Evolutionary conservation across 352 stramenopile genomes (phyloP).

Genomic region (Phytophthora boehmeriae): DNA sequence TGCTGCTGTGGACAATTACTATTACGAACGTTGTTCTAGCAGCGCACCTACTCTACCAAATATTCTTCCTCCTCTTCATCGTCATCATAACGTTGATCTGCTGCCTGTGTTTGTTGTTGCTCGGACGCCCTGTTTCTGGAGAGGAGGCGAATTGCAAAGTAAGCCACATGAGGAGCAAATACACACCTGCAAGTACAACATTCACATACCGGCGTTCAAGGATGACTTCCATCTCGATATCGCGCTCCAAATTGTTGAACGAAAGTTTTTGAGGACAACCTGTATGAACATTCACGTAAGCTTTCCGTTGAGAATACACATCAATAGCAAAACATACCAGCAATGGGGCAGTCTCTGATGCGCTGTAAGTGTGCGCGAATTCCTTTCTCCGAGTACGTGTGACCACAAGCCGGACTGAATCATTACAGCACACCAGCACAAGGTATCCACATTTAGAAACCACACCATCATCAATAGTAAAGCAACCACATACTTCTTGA

Average conservation of each 20-base stretch:
- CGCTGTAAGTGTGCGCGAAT: conserved; percentile 75
- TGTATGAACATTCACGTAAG: conserved; percentile 22
- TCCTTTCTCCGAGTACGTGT: conserved; percentile 84
- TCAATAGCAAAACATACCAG: conserved; percentile 37
- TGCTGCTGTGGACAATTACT: too few relatives aligned
- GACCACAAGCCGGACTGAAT: conserved; percentile 65
- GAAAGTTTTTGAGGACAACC: conserved; percentile 72
- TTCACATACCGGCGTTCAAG: conserved; percentile 55
- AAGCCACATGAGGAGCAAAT: not conserved
- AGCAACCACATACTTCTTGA: conserved; percentile 62
- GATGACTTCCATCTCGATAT: conserved; percentile 89
- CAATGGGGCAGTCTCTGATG: conserved; percentile 80
- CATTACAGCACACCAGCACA: conserved; percentile 8
- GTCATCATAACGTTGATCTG: conserved; percentile 37
- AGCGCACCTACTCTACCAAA: conserved; percentile 62
- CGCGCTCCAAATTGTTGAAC: conserved; percentile 69
- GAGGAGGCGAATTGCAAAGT: not conserved
- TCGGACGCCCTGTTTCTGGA: conserved; percentile 44
- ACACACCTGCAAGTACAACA: not conserved
- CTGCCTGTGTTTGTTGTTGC: conserved; percentile 43
- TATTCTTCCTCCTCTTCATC: conserved; percentile 78
- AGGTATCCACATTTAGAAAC: conserved; percentile 2
- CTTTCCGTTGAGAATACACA: not conserved
- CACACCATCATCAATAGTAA: not conserved
- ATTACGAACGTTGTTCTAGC: not conserved